Percentiles rank a stretch among this genome's conserved stretches.
Evolutionary conservation across 306 rosid genomes (phyloP).

Genomic region (Trifolium pratense): DNA sequence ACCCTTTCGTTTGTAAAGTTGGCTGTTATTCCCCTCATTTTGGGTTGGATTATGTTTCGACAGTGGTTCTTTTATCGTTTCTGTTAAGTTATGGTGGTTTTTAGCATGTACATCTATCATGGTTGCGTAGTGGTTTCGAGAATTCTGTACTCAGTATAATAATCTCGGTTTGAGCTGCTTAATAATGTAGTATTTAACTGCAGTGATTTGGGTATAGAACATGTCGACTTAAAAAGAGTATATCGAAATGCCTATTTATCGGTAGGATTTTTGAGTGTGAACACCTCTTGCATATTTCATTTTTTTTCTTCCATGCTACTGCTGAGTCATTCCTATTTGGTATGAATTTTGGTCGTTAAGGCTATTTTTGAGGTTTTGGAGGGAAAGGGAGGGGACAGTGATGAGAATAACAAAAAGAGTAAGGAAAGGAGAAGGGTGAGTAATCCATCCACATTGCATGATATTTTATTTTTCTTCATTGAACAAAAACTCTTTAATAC

Average conservation of each 20-base stretch:
- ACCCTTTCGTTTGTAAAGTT: constrained; percentile 39
- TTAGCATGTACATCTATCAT: background rate
- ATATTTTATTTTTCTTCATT: too few relatives aligned
- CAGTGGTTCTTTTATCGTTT: background rate
- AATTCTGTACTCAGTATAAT: constrained; percentile 5
- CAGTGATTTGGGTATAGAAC: constrained; percentile 7
- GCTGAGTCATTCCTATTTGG: too few relatives aligned
- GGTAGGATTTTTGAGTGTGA: background rate
- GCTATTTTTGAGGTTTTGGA: too few relatives aligned
- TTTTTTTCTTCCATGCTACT: background rate
- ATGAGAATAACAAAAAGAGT: too few relatives aligned
- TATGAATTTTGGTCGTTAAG: too few relatives aligned
- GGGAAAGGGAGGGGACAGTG: too few relatives aligned
- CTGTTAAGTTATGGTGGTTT: background rate
- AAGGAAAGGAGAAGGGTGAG: too few relatives aligned
- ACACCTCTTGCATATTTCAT: background rate
- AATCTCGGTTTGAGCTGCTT: constrained; percentile 22
- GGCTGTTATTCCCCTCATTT: constrained; percentile 19
- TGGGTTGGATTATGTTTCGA: constrained; percentile 31
- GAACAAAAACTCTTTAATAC: too few relatives aligned
- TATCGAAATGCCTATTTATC: background rate
- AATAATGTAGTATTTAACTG: constrained; percentile 28
- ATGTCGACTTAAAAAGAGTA: background rate
- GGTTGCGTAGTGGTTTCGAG: constrained; percentile 4
- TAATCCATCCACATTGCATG: too few relatives aligned